Evolutionary conservation across 148 eudicot genomes (phyloP), one percentile per base, ranked within the genome.

Genomic region (Drosera capensis): DNA sequence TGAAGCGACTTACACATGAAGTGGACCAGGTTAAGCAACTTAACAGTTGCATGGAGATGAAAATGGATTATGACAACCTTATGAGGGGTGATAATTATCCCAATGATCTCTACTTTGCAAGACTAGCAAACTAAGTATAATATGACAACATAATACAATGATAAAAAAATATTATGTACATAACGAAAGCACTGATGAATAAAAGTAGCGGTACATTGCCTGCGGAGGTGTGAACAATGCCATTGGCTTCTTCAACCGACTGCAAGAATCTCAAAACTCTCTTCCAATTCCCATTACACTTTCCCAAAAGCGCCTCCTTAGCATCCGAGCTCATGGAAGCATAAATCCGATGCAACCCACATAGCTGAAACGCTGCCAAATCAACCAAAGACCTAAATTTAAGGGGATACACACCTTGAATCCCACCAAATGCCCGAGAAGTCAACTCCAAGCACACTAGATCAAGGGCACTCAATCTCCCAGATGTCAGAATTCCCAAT

Each of bases 231-330:
- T 84, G 59, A 45, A 71, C 85, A 51, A 78, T 57, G 48, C 60
- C 72, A 29, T 87, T 84, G 1, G 85, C 90, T 66, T 78, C 93
- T 25, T 80, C 76, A 49, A 90, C 80, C 5, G 85, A 73, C 45
- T 84, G 93, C 74, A 84, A 66, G 45, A 90, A 80, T 74, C 93
- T 73, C 67, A 90, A 64, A 29, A 90, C 67, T 67, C 85, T 58
- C 60, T 84, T 90, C 97, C 93, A 90, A 51, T 71, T 84, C 46
- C 65, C 85, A 35, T 25, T 56, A 50, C 95, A 80, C 23, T 85
- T 66, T 47, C 53, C 45, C 18, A 64, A 69, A 45, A 80, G 60
- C 58, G 56, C 75, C 14, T 58, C 60, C 23, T 46, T 71, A 47
- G 72, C 59, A 24, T 59, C 62, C 2, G 11, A 16, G 29, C 44